Evolutionary conservation across 148 eudicot genomes (phyloP).

Genomic region (Selenicereus undatus): DNA sequence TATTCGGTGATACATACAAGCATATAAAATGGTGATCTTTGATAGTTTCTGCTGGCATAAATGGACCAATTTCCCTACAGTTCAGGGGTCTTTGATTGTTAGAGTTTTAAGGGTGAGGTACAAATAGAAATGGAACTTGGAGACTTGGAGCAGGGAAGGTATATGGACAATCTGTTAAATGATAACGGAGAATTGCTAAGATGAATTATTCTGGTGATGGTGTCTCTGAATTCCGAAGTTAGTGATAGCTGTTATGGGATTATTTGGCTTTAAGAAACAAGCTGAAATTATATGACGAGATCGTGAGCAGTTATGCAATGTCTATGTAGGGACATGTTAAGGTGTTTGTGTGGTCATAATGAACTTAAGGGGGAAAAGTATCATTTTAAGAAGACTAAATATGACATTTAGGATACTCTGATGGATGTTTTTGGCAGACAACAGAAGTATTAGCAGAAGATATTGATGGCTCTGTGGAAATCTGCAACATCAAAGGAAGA

Average conservation of each 20-base stretch:
- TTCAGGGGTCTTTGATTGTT: neutral
- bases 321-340: neutral
- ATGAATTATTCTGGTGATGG: neutral
- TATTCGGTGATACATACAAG: neutral
- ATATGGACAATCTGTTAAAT: neutral
- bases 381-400: neutral
- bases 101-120: neutral
- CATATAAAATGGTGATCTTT: neutral
- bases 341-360: neutral
- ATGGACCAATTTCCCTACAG: neutral
- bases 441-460: neutral
- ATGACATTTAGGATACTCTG: neutral
- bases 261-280: neutral
- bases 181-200: neutral
- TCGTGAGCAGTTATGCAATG: neutral
- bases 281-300: neutral
- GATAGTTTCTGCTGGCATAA: constrained; percentile 2
- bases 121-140: neutral
- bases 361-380: neutral
- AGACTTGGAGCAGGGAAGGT: neutral
- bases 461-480: too few species aligned
- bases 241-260: neutral
- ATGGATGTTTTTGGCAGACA: neutral
- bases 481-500: too few species aligned
- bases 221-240: neutral